Conservation (phyloP, 352 stramenopile species). For the Pythium phragmitis region DNA sequence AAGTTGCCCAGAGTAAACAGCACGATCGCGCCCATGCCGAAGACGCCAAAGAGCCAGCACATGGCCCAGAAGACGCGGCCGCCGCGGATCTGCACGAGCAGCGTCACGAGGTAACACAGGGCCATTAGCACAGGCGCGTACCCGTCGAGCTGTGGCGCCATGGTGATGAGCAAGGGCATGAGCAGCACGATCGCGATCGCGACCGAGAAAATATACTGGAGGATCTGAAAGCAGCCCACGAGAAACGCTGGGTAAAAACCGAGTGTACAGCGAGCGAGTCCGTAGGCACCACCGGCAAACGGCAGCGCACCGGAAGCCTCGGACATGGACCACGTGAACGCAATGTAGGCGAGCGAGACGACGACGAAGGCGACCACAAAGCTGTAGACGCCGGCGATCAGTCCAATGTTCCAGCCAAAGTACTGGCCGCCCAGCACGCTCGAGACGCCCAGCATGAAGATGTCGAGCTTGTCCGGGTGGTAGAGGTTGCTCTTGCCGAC, state of each 20-base stretch:
- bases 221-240: slow-evolving; percentile 30
- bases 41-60: slow-evolving; percentile 13
- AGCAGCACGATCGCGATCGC: slow-evolving; percentile 20
- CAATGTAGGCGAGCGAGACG: slow-evolving; percentile 26
- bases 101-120: slow-evolving; percentile 12
- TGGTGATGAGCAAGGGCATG: slow-evolving; percentile 13
- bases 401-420: slow-evolving; percentile 31
- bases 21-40: slow-evolving; percentile 15
- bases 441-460: slow-evolving; percentile 31
- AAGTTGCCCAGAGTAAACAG: slow-evolving; percentile 25
- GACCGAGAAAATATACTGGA: slow-evolving; percentile 30
- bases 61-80: slow-evolving; percentile 25
- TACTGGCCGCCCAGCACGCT: slow-evolving; percentile 35
- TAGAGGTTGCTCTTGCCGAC: slow-evolving; percentile 3
- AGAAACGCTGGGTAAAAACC: slow-evolving; percentile 33
- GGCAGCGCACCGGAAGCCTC: slow-evolving; percentile 30
- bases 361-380: slow-evolving; percentile 17
- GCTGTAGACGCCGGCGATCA: slow-evolving; percentile 24
- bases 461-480: slow-evolving; percentile 22
- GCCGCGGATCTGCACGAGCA: slow-evolving; percentile 19
- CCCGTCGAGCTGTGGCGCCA: slow-evolving; percentile 1
- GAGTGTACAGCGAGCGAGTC: slow-evolving; percentile 29
- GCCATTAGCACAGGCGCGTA: slow-evolving; percentile 19
- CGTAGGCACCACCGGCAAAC: slow-evolving; percentile 36
- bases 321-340: slow-evolving; percentile 23